Conservation (phyloP, 176 grass and related monocot species). For the Oryza rufipogon region DNA sequence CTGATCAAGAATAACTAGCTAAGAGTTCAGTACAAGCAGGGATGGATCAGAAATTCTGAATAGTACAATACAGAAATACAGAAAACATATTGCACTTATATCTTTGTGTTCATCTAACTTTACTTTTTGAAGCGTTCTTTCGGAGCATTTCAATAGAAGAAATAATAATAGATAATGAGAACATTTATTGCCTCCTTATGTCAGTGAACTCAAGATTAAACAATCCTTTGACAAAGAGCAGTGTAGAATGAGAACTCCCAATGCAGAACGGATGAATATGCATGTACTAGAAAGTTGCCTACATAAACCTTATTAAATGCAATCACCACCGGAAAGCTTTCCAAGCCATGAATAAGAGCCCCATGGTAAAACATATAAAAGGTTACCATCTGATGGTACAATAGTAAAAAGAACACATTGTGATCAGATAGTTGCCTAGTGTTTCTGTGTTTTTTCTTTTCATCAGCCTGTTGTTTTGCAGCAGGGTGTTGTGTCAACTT, state of each 20-base stretch:
- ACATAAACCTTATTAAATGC: not conserved
- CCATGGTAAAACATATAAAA: not conserved
- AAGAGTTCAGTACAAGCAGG: conserved; percentile 2
- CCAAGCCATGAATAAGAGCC: not conserved
- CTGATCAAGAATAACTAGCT: conserved; percentile 14
- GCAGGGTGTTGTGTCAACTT: too few relatives aligned
- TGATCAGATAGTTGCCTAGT: not conserved
- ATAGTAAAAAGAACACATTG: conserved; percentile 1
- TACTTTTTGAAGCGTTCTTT: not conserved
- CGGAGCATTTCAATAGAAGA: not conserved
- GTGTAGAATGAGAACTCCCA: not conserved
- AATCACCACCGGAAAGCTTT: not conserved
- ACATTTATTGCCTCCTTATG: conserved; percentile 16
- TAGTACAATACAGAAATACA: not conserved
- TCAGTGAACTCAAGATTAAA: not conserved
- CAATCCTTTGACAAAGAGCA: not conserved
- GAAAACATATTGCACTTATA: conserved; percentile 17
- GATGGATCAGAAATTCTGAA: conserved; percentile 19
- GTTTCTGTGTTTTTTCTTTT: too few relatives aligned
- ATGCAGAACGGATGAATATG: not conserved
- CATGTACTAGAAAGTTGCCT: not conserved
- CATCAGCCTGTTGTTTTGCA: too few relatives aligned
- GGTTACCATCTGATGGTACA: not conserved
- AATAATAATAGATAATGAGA: not conserved
- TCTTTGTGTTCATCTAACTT: not conserved